Conservation (phyloP, 2,329 filamentous ascomycete species). For the Juglanconis sp. region DNA sequence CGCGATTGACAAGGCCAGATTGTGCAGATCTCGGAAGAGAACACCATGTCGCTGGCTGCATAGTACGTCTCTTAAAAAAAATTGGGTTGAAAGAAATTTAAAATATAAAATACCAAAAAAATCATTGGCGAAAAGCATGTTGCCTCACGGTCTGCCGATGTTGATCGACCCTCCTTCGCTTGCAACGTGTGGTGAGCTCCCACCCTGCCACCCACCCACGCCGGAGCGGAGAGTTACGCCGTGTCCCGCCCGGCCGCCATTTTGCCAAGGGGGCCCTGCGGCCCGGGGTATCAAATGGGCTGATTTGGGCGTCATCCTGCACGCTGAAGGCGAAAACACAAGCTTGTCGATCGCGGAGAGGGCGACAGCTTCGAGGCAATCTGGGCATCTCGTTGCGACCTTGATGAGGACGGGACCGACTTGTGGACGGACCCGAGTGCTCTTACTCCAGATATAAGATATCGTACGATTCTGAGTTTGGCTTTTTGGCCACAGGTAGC, state of each 20-base stretch:
- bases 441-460: background rate
- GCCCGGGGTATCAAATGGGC: slow-evolving; percentile 11
- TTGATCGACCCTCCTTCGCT: too few species aligned
- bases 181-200: too few species aligned
- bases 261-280: slow-evolving; percentile 1
- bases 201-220: background rate
- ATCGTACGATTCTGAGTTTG: slow-evolving; percentile 13
- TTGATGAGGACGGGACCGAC: background rate
- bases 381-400: background rate
- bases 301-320: slow-evolving; percentile 15
- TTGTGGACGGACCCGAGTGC: background rate
- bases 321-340: slow-evolving; percentile 9
- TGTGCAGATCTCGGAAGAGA: too few species aligned
- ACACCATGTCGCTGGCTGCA: too few species aligned
- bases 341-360: slow-evolving; percentile 12
- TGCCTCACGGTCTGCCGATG: too few species aligned
- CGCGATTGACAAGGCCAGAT: too few species aligned
- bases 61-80: too few species aligned
- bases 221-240: background rate
- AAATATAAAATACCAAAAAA: too few species aligned
- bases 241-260: background rate
- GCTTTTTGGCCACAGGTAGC: background rate
- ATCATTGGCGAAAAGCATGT: too few species aligned
- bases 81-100: too few species aligned
- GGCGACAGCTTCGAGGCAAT: background rate